Evolutionary conservation across 1,139 yeast species (phyloP).

Genomic region (Nakaseomyces delphensis): DNA sequence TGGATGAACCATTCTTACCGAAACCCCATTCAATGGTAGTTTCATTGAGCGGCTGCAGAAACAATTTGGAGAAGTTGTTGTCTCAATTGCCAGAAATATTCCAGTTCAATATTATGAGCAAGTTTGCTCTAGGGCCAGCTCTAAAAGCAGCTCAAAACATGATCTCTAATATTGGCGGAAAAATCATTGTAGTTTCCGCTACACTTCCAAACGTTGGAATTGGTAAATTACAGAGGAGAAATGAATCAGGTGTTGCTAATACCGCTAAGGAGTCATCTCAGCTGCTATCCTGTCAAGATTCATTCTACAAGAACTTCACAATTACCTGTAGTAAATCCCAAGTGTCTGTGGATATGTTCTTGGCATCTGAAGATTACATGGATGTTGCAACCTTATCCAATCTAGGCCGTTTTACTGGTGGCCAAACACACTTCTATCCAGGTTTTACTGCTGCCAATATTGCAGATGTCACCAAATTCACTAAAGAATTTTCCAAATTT

Average conservation of each 20-base stretch:
- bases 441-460: slow-evolving; percentile 80
- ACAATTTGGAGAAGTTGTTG: slow-evolving; percentile 67
- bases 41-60: slow-evolving; percentile 61
- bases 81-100: slow-evolving; percentile 64
- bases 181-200: slow-evolving; percentile 70
- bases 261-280: slow-evolving; percentile 75
- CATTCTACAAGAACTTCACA: slow-evolving; percentile 87
- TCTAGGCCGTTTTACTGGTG: slow-evolving; percentile 89
- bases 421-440: slow-evolving; percentile 94
- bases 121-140: slow-evolving; percentile 87
- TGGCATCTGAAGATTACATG: slow-evolving; percentile 75
- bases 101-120: slow-evolving; percentile 47
- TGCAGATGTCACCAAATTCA: slow-evolving; percentile 80
- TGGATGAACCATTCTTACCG: slow-evolving; percentile 89
- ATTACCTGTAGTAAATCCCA: slow-evolving; percentile 89
- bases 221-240: slow-evolving; percentile 74
- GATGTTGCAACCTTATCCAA: slow-evolving; percentile 89
- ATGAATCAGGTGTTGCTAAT: slow-evolving; percentile 73
- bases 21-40: slow-evolving; percentile 77
- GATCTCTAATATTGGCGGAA: slow-evolving; percentile 78
- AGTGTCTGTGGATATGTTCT: slow-evolving; percentile 83
- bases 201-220: slow-evolving; percentile 77
- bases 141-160: slow-evolving; percentile 78
- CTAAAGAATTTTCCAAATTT: slow-evolving; percentile 82
- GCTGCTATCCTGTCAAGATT: slow-evolving; percentile 63